phyloP scores from a whole-genome alignment of 1,284 basidiomycete genomes.

The Singerocomus inundabilis region DNA sequence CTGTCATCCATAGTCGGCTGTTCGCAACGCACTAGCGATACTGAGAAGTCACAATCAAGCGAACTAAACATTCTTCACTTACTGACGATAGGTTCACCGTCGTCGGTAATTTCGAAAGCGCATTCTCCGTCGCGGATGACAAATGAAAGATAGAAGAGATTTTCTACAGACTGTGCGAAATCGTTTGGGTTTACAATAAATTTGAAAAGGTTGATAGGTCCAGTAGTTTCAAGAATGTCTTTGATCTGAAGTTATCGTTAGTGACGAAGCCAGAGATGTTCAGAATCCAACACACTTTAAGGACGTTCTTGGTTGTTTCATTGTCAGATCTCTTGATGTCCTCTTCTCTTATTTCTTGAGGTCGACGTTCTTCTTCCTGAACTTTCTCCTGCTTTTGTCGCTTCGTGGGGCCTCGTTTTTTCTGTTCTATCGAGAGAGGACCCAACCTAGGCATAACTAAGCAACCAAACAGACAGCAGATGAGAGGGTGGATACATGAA shows the following conservation, averaged over 20 bases:
- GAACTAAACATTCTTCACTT: conserved; percentile 29
- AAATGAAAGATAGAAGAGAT: conserved; percentile 91
- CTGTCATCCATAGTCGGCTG: conserved; percentile 66
- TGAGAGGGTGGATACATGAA: conserved; percentile 66
- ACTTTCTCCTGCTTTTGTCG: conserved; percentile 73
- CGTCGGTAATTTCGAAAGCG: conserved; percentile 59
- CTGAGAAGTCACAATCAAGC: not conserved
- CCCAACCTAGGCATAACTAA: conserved; percentile 56
- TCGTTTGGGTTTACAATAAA: conserved; percentile 86
- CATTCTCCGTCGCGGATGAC: conserved; percentile 83
- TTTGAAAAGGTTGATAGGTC: conserved; percentile 71
- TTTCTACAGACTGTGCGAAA: conserved; percentile 91
- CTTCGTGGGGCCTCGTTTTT: conserved; percentile 58
- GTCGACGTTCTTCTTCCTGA: conserved; percentile 62
- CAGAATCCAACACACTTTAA: conserved; percentile 42
- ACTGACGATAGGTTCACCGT: conserved; percentile 78
- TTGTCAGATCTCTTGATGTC: conserved; percentile 60
- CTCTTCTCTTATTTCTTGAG: conserved; percentile 48
- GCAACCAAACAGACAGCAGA: not conserved
- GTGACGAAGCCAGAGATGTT: not conserved
- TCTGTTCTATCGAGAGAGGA: conserved; percentile 74
- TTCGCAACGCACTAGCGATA: conserved; percentile 54
- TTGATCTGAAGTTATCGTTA: conserved; percentile 45
- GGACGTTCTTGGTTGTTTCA: conserved; percentile 80
- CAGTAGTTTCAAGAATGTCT: conserved; percentile 47